phyloP scores from a whole-genome alignment of 1,139 yeast genomes.

The Hyphopichia buzzinii region DNA sequence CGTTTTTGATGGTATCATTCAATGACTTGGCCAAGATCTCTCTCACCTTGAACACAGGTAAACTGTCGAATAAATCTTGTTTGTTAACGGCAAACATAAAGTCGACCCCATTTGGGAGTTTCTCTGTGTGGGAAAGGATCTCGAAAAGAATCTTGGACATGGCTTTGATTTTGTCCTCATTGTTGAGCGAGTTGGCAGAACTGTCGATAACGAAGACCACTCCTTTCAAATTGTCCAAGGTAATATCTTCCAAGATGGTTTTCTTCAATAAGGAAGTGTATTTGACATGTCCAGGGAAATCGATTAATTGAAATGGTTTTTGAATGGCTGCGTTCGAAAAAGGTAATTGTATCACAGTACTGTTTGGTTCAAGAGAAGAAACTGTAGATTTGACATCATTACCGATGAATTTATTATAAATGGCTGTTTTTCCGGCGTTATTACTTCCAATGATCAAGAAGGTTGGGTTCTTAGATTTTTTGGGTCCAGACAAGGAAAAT shows the following conservation, averaged over 20 bases:
- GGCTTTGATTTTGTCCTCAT: slow-evolving; percentile 38
- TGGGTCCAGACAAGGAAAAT: slow-evolving; percentile 8
- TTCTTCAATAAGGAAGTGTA: slow-evolving; percentile 52
- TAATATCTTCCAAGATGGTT: slow-evolving; percentile 41
- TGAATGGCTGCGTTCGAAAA: slow-evolving; percentile 31
- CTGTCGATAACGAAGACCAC: slow-evolving; percentile 70
- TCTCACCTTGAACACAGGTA: slow-evolving; percentile 63
- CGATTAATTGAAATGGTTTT: slow-evolving; percentile 52
- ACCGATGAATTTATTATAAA: slow-evolving; percentile 40
- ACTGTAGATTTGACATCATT: slow-evolving; percentile 30
- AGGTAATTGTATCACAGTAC: slow-evolving; percentile 30
- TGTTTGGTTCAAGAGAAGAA: slow-evolving; percentile 44
- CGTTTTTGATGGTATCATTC: slow-evolving; percentile 49
- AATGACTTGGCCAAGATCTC: slow-evolving; percentile 63
- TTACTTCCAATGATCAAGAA: slow-evolving; percentile 73
- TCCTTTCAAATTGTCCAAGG: slow-evolving; percentile 54
- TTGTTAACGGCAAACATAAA: slow-evolving; percentile 78
- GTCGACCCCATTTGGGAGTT: slow-evolving; percentile 63
- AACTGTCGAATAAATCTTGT: slow-evolving; percentile 77
- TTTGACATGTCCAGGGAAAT: slow-evolving; percentile 85
- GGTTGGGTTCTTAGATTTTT: slow-evolving; percentile 42
- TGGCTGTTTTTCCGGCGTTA: slow-evolving; percentile 71
- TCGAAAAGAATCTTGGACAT: slow-evolving; percentile 57
- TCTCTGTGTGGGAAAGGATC: slow-evolving; percentile 56
- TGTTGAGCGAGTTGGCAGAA: slow-evolving; percentile 36